These are phyloP conservation scores for Zancudomyces culisetae DNA, from an alignment of 371 early-diverging fungal genomes.

Conservation along the genomic window DNA sequence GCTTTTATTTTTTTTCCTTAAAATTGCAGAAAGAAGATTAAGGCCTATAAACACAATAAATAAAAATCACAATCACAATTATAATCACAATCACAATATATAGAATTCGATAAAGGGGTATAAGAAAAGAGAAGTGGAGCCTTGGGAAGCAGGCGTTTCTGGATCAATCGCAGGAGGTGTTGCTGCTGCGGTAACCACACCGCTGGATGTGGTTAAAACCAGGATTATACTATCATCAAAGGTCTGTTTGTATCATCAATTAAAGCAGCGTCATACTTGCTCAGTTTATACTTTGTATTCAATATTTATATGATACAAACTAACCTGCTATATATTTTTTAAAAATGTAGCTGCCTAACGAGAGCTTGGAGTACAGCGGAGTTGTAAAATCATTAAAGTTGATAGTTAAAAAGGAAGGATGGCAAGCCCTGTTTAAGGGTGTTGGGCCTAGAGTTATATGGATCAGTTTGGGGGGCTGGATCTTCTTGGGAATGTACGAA, in stretches of 20 bases:
- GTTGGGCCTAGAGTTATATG: constrained; percentile 84
- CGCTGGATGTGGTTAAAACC: constrained; percentile 85
- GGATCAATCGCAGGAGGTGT: constrained; percentile 80
- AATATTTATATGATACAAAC: too few species aligned
- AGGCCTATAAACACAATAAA: too few species aligned
- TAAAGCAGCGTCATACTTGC: too few species aligned
- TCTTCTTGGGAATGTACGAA: constrained; percentile 91
- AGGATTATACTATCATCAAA: constrained; percentile 68
- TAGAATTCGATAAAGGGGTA: background rate
- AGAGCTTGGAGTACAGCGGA: constrained; percentile 34
- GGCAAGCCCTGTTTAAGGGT: constrained; percentile 57
- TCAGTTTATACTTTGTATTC: too few species aligned
- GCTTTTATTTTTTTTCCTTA: too few species aligned
- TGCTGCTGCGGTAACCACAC: constrained; percentile 79
- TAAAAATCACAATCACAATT: too few species aligned
- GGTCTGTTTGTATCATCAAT: constrained; percentile 13
- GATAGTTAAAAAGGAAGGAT: constrained; percentile 65
- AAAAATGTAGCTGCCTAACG: constrained; percentile 1
- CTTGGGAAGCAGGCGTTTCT: constrained; percentile 71
- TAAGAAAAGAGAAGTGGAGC: constrained; percentile 31
- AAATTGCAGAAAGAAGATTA: too few species aligned
- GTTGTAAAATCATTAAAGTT: constrained; percentile 45
- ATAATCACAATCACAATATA: too few species aligned
- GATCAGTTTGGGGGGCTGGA: constrained; percentile 86
- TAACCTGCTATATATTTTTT: background rate